Evolutionary conservation across 192 early-diverging fungal species (phyloP).

Genomic region (Thamnidium elegans): DNA sequence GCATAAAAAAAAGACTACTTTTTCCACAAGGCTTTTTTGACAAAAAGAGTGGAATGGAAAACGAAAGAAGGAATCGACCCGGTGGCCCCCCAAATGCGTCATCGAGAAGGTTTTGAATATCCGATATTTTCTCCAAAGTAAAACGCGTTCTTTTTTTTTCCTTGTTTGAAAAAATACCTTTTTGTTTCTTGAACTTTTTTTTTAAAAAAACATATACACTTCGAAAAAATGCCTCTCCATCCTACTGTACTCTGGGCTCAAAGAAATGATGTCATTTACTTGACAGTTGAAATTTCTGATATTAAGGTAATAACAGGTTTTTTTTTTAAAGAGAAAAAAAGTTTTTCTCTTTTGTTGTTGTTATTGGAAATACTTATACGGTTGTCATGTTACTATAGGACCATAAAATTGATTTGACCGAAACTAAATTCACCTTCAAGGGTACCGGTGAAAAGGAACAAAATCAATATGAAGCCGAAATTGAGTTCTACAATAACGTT

Average conservation of each 20-base stretch:
- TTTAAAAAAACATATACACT: neutral
- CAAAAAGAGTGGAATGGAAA: too few relatives aligned
- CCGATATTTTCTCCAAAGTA: neutral
- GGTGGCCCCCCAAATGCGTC: too few relatives aligned
- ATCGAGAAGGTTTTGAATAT: too few relatives aligned
- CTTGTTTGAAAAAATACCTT: constrained; percentile 12
- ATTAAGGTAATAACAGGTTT: constrained; percentile 38
- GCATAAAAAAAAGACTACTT: too few relatives aligned
- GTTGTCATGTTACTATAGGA: constrained; percentile 14
- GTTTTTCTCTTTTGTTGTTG: constrained; percentile 1
- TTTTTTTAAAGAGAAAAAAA: neutral
- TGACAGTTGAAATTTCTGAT: constrained; percentile 82
- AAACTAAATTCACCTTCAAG: constrained; percentile 58
- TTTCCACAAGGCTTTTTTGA: too few relatives aligned
- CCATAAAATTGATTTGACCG: constrained; percentile 15
- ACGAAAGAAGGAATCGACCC: too few relatives aligned
- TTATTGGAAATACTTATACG: neutral
- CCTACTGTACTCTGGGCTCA: constrained; percentile 91
- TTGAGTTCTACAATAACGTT: constrained; percentile 74
- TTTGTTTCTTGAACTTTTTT: too few relatives aligned
- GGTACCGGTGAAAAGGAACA: constrained; percentile 54
- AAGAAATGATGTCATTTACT: constrained; percentile 71
- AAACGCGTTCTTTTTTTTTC: constrained; percentile 13
- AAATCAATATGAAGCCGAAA: constrained; percentile 67
- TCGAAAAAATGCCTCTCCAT: constrained; percentile 42